These are phyloP conservation scores for Irpex lacteus DNA, from an alignment of 1,284 basidiomycete species.

Conservation along the genomic window DNA sequence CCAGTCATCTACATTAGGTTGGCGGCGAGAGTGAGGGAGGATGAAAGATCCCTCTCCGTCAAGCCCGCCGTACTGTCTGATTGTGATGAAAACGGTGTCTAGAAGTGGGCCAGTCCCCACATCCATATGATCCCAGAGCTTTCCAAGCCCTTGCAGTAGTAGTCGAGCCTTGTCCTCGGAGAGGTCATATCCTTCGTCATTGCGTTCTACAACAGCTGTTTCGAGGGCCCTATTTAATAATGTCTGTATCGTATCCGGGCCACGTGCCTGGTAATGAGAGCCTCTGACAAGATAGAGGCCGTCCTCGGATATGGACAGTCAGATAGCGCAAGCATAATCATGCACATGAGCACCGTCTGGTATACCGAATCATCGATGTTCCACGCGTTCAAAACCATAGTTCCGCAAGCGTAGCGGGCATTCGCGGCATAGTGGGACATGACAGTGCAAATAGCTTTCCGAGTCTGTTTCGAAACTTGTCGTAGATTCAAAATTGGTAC, in stretches of 20 bases:
- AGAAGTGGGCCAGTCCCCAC: neutral
- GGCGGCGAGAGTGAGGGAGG: neutral
- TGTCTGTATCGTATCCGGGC: neutral
- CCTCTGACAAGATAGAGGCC: neutral
- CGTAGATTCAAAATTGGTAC: neutral
- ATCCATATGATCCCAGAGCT: neutral
- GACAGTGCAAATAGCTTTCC: neutral
- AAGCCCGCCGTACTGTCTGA: neutral
- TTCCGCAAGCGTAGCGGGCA: neutral
- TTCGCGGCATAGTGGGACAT: neutral
- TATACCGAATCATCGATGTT: neutral
- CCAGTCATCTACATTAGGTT: neutral
- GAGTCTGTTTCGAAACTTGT: neutral
- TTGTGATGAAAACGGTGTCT: neutral
- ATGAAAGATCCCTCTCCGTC: neutral
- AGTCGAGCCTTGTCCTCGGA: neutral
- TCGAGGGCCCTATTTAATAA: neutral
- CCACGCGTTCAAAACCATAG: neutral
- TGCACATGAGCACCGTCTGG: neutral
- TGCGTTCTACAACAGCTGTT: neutral
- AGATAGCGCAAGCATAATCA: neutral
- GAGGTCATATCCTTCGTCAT: neutral
- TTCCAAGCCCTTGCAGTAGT: neutral
- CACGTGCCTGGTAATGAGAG: neutral
- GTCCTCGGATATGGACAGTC: neutral